Percentiles rank a stretch among this genome's conserved stretches.
phyloP scores from a whole-genome alignment of 495 filamentous ascomycete genomes.

The Penicillium mononematosum region DNA sequence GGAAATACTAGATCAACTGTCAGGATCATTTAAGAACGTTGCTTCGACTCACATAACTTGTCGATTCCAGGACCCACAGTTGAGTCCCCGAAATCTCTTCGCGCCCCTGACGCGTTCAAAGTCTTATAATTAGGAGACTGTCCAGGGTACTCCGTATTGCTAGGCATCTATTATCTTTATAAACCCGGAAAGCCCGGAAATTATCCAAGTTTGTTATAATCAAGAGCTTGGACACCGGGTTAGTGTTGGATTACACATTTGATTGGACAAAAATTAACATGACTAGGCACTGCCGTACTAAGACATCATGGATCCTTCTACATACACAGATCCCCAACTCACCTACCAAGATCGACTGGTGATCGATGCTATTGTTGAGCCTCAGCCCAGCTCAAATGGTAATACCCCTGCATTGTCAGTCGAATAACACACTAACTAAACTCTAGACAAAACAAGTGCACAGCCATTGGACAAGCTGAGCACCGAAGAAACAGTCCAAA shows the following conservation, averaged over 20 bases:
- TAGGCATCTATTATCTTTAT: not conserved
- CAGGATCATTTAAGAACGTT: not conserved
- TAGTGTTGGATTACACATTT: not conserved
- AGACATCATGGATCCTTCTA: conserved; percentile 33
- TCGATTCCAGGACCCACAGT: conserved; percentile 11
- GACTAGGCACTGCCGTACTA: not conserved
- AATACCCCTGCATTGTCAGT: conserved; percentile 15
- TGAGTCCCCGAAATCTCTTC: conserved; percentile 12
- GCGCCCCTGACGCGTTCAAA: conserved; percentile 14
- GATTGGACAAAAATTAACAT: not conserved
- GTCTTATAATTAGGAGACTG: not conserved
- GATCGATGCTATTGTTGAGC: conserved; percentile 45
- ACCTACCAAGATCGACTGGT: conserved; percentile 51
- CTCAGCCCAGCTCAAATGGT: conserved; percentile 26
- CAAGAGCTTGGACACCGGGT: conserved; percentile 4
- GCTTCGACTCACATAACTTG: conserved; percentile 1
- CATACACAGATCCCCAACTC: conserved; percentile 49
- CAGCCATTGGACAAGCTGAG: conserved; percentile 18
- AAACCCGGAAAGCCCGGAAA: not conserved
- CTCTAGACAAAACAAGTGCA: conserved; percentile 20
- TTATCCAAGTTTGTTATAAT: not conserved
- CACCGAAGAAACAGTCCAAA: conserved; percentile 31
- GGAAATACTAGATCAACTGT: not conserved
- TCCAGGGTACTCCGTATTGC: not conserved
- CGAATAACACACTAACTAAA: conserved; percentile 16